These are phyloP conservation scores for Mytilinidion resinicola DNA, from an alignment of 495 filamentous ascomycete genomes.

Conservation along the genomic window DNA sequence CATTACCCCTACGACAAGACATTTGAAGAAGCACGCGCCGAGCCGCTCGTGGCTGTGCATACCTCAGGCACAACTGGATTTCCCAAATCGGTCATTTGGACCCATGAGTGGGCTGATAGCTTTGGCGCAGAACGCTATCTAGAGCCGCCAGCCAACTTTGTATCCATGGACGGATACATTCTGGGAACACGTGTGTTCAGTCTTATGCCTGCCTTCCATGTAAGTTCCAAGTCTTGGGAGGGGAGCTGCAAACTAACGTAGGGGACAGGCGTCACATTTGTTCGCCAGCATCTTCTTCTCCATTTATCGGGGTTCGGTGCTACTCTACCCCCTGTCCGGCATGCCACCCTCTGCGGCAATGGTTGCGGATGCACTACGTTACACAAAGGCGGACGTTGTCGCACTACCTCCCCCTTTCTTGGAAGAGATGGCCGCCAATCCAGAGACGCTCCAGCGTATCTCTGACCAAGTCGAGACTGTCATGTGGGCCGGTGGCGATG, in stretches of 20 bases:
- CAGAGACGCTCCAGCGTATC: background rate
- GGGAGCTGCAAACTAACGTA: background rate
- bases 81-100: conserved; percentile 25
- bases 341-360: background rate
- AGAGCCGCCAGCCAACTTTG: background rate
- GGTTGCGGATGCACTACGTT: background rate
- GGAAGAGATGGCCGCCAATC: background rate
- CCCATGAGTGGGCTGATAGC: conserved; percentile 7
- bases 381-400: background rate
- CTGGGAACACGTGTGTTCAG: conserved; percentile 1
- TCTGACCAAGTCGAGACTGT: background rate
- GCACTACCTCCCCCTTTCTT: background rate
- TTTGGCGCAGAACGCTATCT: background rate
- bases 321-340: background rate
- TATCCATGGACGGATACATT: background rate
- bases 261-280: background rate
- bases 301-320: background rate
- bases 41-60: conserved; percentile 31
- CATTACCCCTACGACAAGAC: conserved; percentile 19
- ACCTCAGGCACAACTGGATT: conserved; percentile 34
- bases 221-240: background rate
- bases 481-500: conserved; percentile 1
- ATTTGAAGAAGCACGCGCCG: conserved; percentile 26
- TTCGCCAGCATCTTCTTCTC: background rate
- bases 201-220: conserved; percentile 3